These are phyloP conservation scores for Boehmeria nivea DNA, from an alignment of 306 rosid genomes.

Conservation along the genomic window DNA sequence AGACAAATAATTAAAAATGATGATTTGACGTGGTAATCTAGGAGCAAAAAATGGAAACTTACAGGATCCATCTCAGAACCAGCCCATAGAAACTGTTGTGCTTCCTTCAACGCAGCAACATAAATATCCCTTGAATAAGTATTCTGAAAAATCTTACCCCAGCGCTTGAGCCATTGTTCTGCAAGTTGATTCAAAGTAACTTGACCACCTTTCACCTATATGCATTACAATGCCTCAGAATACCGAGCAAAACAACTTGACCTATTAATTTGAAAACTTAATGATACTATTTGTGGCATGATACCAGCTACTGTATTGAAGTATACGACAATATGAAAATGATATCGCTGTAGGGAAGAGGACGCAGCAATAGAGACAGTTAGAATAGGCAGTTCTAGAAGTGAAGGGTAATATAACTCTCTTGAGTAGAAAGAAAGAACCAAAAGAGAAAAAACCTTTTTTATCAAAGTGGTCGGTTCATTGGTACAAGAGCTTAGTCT, in stretches of 20 bases:
- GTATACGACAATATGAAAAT: no score
- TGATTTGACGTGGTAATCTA: not conserved
- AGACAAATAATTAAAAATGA: constrained; percentile 5
- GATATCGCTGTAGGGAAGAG: no score
- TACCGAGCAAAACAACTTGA: not conserved
- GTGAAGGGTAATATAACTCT: no score
- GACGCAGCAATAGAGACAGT: no score
- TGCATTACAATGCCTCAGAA: constrained; percentile 30
- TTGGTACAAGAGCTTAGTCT: constrained; percentile 41
- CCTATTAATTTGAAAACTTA: no score
- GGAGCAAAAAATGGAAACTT: constrained; percentile 25
- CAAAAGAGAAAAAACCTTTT: constrained; percentile 46
- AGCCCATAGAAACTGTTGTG: constrained; percentile 98
- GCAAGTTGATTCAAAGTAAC: constrained; percentile 63
- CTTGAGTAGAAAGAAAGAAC: no score
- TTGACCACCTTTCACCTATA: constrained; percentile 72
- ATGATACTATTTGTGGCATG: no score
- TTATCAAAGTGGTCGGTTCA: constrained; percentile 47
- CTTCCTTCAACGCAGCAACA: constrained; percentile 52
- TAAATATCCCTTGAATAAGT: constrained; percentile 54
- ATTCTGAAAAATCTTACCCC: constrained; percentile 47
- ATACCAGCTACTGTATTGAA: no score
- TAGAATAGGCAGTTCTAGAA: no score
- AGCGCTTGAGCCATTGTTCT: constrained; percentile 56
- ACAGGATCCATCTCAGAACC: constrained; percentile 94